Evolutionary conservation across 768 basidiomycete genomes (phyloP).

Genomic region (Suillus discolor): DNA sequence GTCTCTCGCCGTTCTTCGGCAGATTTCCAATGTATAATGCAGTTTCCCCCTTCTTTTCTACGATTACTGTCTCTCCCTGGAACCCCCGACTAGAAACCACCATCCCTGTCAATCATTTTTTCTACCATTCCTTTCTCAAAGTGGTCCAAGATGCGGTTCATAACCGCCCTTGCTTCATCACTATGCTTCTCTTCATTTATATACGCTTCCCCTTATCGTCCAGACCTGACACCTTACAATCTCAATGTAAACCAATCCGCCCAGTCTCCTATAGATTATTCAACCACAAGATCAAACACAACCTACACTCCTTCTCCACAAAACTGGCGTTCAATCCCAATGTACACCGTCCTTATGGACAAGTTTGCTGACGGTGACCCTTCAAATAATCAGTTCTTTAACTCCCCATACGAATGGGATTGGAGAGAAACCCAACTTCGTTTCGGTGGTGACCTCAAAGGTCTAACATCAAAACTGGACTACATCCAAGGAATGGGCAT

Average conservation of each 20-base stretch:
- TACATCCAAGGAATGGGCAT: conserved; percentile 92
- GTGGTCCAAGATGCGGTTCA: conserved; percentile 45
- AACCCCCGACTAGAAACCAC: background rate
- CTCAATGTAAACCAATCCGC: conserved; percentile 79
- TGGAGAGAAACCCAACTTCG: conserved; percentile 88
- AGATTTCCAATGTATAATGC: background rate
- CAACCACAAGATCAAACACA: conserved; percentile 56
- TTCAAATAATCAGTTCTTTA: conserved; percentile 88
- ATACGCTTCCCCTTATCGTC: conserved; percentile 66
- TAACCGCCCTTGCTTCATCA: conserved; percentile 33
- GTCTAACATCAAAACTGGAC: conserved; percentile 73
- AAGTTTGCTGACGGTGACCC: conserved; percentile 96
- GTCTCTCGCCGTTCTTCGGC: too few species aligned
- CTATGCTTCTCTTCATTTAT: conserved; percentile 38
- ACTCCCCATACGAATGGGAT: conserved; percentile 79
- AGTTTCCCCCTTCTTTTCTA: background rate
- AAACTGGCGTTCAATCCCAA: conserved; percentile 87
- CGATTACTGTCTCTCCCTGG: background rate
- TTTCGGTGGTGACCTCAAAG: conserved; percentile 86
- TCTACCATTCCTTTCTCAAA: background rate
- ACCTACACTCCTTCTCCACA: conserved; percentile 77
- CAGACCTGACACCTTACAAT: conserved; percentile 72
- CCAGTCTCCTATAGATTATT: conserved; percentile 64
- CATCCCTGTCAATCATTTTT: background rate
- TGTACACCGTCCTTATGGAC: conserved; percentile 84